A percentile compares a stretch with the other conserved stretches of the same genome.
phyloP scores from a whole-genome alignment of 2,329 filamentous ascomycete species.

The Neoascochyta sp. region DNA sequence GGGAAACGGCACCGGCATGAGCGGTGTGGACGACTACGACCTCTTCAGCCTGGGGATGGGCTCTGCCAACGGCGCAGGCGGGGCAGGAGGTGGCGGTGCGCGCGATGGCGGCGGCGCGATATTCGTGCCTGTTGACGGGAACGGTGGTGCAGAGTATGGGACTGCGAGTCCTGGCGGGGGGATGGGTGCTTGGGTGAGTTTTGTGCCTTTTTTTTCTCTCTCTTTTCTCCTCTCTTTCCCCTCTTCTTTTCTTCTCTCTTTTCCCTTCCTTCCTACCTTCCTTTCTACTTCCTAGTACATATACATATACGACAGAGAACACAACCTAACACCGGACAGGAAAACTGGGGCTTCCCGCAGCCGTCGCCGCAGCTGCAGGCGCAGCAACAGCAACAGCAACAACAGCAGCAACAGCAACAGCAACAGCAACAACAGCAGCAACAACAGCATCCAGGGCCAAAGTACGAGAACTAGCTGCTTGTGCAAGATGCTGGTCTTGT shows the following conservation, averaged over 20 bases:
- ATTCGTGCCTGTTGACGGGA: constrained; percentile 33
- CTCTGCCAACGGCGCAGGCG: constrained; percentile 5
- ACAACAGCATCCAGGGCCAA: constrained; percentile 14
- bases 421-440: too few relatives aligned
- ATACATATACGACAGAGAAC: too few relatives aligned
- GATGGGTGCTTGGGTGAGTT: constrained; percentile 33
- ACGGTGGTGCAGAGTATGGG: constrained; percentile 14
- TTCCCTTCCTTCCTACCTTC: background rate
- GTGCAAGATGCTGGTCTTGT: too few relatives aligned
- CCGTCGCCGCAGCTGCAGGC: too few relatives aligned
- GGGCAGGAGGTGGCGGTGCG: constrained; percentile 1
- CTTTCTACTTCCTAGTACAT: background rate
- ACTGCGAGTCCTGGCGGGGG: constrained; percentile 25
- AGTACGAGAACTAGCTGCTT: constrained; percentile 13
- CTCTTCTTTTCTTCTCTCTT: background rate
- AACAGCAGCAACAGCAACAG: too few relatives aligned
- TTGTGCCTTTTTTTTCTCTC: background rate
- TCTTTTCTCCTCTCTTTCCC: background rate
- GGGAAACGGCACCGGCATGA: too few relatives aligned
- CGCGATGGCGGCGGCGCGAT: constrained; percentile 20
- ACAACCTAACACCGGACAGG: constrained; percentile 10
- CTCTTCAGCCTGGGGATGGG: too few relatives aligned
- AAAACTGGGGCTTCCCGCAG: constrained; percentile 29
- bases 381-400: too few relatives aligned
- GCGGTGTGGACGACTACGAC: constrained; percentile 4